Evolutionary conservation across 768 basidiomycete species (phyloP), one percentile per base, ranked within the genome.

Genomic region (Suillus occidentalis): DNA sequence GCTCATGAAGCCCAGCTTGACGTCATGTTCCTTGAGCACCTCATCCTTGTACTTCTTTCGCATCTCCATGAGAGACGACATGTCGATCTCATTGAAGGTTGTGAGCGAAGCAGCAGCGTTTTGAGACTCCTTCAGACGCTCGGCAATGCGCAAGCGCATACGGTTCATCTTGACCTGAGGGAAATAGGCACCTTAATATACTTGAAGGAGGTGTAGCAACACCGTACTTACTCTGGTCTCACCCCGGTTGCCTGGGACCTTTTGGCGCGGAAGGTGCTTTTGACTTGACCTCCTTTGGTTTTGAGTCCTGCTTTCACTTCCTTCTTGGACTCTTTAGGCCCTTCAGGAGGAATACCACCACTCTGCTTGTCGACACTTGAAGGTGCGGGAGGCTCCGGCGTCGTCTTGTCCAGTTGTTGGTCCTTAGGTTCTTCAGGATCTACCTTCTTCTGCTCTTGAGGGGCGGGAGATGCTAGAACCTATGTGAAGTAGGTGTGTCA

Each of bases 71-170:
- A 99, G 81, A 50, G 92, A 90, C 49, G 94, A 95, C 97, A 99
- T 99, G 82, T 99, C 97, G 74, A 99, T 94, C 80, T 99, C 97
- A 82, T 99, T 98, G 87, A 99, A 99, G 31, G 97, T 99, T 40
- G 97, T 99, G 65, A 99, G 79, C 59, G 95, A 96, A 56, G 97
- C 97, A 5, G 97, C 97, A 22, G 93, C 87, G 75, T 98, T 97
- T 77, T 99, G 97, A 28, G 96, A 97, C 76, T 97, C 91, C 82
- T 99, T 99, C 76, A 99, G 87, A 61, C 97, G 95, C 79, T 96
- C 94, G 56, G 96, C 91, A 72, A 99, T 99, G 67, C 96, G 94
- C 67, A 92, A 84, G 56, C 97, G 93, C 97, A 99, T 99, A 61
- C 96, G 90, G 78, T 87, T 96, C 96, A 99, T 98, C 84, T 98